Evolutionary conservation across 164 flowering plant genomes (phyloP).

Genomic region (Nymphaea thermarum): DNA sequence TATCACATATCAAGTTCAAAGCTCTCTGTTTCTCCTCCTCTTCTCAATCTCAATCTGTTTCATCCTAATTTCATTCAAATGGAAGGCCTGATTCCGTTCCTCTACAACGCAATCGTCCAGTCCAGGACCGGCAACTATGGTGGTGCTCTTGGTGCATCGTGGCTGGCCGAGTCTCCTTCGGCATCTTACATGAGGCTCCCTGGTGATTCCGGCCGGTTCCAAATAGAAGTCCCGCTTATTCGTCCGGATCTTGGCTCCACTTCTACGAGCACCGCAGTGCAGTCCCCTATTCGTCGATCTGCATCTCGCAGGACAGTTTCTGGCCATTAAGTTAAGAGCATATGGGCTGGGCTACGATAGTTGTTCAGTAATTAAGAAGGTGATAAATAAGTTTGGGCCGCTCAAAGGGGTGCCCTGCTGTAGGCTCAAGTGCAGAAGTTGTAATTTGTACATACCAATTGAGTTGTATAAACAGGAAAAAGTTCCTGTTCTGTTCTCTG

Average conservation of each 20-base stretch:
- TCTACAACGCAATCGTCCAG: conserved; percentile 2
- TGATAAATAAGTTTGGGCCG: background rate
- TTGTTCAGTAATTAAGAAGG: background rate
- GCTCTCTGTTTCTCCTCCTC: background rate
- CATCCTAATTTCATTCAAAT: background rate
- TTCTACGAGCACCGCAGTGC: conserved; percentile 17
- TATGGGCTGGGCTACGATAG: background rate
- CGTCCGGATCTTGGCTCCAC: conserved; percentile 12
- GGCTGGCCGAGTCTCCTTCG: background rate
- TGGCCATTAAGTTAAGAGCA: background rate
- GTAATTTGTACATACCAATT: background rate
- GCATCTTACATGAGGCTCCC: conserved; percentile 1
- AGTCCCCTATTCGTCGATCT: conserved; percentile 25
- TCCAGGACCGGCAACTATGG: background rate
- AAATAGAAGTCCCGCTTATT: background rate
- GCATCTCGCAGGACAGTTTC: conserved; percentile 15
- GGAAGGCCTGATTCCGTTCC: conserved; percentile 8
- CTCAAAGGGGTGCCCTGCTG: background rate
- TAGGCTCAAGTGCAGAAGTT: background rate
- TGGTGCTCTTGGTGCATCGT: background rate
- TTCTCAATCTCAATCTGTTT: background rate
- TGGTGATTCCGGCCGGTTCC: background rate
- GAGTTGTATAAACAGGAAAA: background rate
- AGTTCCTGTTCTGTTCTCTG: background rate
- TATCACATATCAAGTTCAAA: background rate